A percentile compares a stretch with the other conserved stretches of the same genome.
These are phyloP conservation scores for Dactylorhiza incarnata DNA, from an alignment of 106 monocot genomes.

Conservation along the genomic window DNA sequence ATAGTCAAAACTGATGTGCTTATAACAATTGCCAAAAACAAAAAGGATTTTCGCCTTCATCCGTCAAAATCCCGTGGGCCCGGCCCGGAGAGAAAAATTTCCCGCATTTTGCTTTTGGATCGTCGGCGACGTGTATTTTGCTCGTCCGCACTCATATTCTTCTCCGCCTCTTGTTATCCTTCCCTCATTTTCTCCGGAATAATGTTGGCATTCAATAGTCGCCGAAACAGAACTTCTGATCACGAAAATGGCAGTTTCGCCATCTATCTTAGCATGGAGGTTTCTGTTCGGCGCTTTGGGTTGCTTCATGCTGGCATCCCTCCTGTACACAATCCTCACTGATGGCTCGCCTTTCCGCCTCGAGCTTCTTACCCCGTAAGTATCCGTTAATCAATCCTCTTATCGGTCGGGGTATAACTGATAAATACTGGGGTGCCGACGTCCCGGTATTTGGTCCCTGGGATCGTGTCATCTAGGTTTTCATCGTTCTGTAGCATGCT, in stretches of 20 bases:
- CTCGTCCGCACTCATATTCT: background rate
- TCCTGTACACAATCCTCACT: conserved; percentile 59
- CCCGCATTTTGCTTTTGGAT: background rate
- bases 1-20: too few relatives aligned
- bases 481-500: too few relatives aligned
- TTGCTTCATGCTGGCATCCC: conserved; percentile 50
- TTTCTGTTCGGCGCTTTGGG: conserved; percentile 51
- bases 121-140: background rate
- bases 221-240: background rate
- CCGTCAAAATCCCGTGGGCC: too few relatives aligned
- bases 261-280: conserved; percentile 19
- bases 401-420: background rate
- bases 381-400: background rate
- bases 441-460: too few relatives aligned
- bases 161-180: background rate
- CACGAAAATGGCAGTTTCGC: conserved; percentile 22
- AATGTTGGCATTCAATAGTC: background rate
- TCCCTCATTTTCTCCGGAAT: background rate
- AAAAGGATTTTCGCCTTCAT: too few relatives aligned
- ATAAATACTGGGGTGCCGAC: too few relatives aligned
- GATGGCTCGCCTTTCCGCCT: conserved; percentile 81
- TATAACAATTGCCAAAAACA: too few relatives aligned
- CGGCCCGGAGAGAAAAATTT: too few relatives aligned
- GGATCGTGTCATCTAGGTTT: too few relatives aligned
- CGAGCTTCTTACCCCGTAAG: conserved; percentile 83